Percentiles rank a stretch among this genome's conserved stretches.
Conservation (phyloP, 2,329 filamentous ascomycete genomes). For the Neonectria coccinea region DNA sequence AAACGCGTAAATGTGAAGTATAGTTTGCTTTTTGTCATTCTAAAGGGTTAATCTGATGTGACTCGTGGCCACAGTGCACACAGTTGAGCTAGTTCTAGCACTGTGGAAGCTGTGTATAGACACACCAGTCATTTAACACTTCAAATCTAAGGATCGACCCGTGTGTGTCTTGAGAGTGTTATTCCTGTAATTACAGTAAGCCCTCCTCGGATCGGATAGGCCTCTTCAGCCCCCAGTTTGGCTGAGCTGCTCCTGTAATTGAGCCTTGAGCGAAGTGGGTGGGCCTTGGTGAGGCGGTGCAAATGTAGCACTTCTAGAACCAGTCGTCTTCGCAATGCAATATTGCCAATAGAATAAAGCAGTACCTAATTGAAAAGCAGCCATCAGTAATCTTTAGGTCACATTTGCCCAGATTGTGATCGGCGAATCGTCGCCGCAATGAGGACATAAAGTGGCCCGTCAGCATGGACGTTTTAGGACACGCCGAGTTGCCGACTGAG, state of each 20-base stretch:
- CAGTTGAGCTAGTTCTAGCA: no score
- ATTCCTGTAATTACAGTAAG: no score
- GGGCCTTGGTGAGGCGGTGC: background rate
- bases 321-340: no score
- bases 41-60: no score
- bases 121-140: no score
- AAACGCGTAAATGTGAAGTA: no score
- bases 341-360: background rate
- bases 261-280: background rate
- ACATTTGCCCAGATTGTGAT: background rate
- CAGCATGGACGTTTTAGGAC: background rate
- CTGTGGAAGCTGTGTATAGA: no score
- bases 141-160: no score
- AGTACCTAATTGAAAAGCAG: background rate
- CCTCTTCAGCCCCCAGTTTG: background rate
- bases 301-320: background rate
- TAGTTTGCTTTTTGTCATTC: no score
- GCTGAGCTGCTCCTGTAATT: background rate
- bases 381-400: no score
- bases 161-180: no score
- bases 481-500: background rate
- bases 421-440: background rate
- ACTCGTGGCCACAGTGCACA: no score
- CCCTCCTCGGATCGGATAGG: background rate
- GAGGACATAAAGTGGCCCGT: background rate